Evolutionary conservation across 2,329 filamentous ascomycete genomes (phyloP).

Genomic region (Aspergillus caelatus): DNA sequence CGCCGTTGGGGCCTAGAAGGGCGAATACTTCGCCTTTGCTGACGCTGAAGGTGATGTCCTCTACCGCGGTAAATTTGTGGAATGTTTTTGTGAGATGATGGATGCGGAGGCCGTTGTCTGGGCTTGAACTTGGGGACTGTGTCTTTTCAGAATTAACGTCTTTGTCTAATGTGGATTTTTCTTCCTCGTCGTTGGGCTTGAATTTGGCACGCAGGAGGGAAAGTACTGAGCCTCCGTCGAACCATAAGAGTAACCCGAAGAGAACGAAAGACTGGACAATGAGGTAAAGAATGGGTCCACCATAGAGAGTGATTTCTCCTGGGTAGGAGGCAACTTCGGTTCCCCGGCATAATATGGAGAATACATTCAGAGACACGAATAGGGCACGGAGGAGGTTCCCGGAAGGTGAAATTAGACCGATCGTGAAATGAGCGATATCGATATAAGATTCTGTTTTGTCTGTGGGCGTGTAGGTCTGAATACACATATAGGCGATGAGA

Average conservation of each 20-base stretch:
- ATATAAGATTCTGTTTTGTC: slow-evolving; percentile 69
- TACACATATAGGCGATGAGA: slow-evolving; percentile 70
- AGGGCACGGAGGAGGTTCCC: slow-evolving; percentile 74
- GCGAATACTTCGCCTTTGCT: slow-evolving; percentile 82
- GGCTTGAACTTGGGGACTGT: slow-evolving; percentile 62
- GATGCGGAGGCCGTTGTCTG: slow-evolving; percentile 73
- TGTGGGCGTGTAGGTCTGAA: slow-evolving; percentile 74
- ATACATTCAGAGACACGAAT: slow-evolving; percentile 79
- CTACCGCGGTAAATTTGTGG: slow-evolving; percentile 74
- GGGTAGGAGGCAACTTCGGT: slow-evolving; percentile 69
- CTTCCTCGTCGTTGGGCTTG: slow-evolving; percentile 48
- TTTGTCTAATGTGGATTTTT: slow-evolving; percentile 48
- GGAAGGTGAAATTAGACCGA: slow-evolving; percentile 74
- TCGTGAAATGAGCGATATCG: slow-evolving; percentile 71
- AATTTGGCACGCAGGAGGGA: slow-evolving; percentile 52
- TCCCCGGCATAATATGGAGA: slow-evolving; percentile 73
- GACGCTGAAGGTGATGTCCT: slow-evolving; percentile 84
- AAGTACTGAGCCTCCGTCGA: slow-evolving; percentile 73
- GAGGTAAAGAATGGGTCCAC: slow-evolving; percentile 82
- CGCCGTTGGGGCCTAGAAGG: slow-evolving; percentile 85
- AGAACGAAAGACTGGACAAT: slow-evolving; percentile 72
- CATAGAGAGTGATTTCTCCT: slow-evolving; percentile 72
- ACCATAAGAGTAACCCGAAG: slow-evolving; percentile 74
- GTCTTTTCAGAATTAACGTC: slow-evolving; percentile 68
- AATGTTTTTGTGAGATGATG: slow-evolving; percentile 81